phyloP scores from a whole-genome alignment of 805 yeast genomes.

The Vanderwaltozyma verrucispora region DNA sequence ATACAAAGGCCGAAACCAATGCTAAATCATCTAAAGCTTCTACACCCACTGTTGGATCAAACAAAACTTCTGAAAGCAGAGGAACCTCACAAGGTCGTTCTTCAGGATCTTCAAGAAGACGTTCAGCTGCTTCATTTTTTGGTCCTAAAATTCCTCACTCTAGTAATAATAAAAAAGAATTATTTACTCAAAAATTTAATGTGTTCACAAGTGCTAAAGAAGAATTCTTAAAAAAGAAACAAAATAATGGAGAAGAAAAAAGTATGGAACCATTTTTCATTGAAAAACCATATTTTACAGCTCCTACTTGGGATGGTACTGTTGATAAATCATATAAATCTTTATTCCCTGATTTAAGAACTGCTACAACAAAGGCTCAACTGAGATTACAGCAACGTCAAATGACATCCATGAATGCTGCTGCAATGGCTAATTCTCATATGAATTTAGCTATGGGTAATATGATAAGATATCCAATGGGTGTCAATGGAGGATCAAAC shows the following conservation, averaged over 20 bases:
- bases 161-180: constrained; percentile 22
- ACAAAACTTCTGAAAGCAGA: background rate
- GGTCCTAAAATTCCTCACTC: constrained; percentile 30
- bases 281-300: constrained; percentile 59
- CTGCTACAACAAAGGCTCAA: constrained; percentile 23
- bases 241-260: constrained; percentile 4
- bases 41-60: background rate
- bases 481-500: constrained; percentile 11
- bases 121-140: constrained; percentile 28
- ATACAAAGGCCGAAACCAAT: no score
- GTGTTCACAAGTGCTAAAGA: constrained; percentile 40
- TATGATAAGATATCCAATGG: constrained; percentile 26
- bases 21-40: background rate
- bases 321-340: constrained; percentile 46
- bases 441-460: constrained; percentile 22
- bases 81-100: background rate
- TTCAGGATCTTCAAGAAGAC: constrained; percentile 15
- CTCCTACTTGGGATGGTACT: constrained; percentile 67
- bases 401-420: constrained; percentile 15
- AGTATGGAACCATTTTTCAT: constrained; percentile 31
- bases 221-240: constrained; percentile 17
- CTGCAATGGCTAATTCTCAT: constrained; percentile 13
- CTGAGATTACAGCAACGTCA: constrained; percentile 26
- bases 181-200: constrained; percentile 38
- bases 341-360: constrained; percentile 36